These are phyloP conservation scores for Fragosphaeria purpurea DNA, from an alignment of 2,329 filamentous ascomycete genomes.

Conservation along the genomic window DNA sequence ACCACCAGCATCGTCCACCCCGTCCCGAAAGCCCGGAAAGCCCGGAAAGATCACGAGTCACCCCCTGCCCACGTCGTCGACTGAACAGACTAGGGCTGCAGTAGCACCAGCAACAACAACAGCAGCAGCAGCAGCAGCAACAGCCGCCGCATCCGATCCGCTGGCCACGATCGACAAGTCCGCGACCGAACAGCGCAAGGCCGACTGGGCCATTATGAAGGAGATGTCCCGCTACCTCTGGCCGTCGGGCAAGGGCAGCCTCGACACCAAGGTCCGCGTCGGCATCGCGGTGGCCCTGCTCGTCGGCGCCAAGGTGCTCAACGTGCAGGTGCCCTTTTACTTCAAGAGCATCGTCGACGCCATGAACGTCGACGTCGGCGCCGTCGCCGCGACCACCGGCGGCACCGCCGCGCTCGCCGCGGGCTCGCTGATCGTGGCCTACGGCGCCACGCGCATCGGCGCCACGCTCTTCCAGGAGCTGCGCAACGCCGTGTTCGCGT, in stretches of 20 bases:
- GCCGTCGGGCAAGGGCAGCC: slow-evolving; percentile 84
- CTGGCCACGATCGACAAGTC: slow-evolving; percentile 57
- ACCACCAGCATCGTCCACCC: neutral
- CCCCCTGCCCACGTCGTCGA: neutral
- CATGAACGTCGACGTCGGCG: slow-evolving; percentile 92
- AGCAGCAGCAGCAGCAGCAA: too few relatives aligned
- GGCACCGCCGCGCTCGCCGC: slow-evolving; percentile 83
- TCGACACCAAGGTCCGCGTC: slow-evolving; percentile 76
- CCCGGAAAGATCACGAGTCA: neutral
- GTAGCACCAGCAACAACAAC: too few relatives aligned
- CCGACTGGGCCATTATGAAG: slow-evolving; percentile 97
- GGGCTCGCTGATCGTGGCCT: slow-evolving; percentile 86
- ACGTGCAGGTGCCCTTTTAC: slow-evolving; percentile 97
- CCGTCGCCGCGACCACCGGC: slow-evolving; percentile 42
- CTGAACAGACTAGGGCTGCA: too few relatives aligned
- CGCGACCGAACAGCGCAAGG: slow-evolving; percentile 82
- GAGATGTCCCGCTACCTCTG: slow-evolving; percentile 95
- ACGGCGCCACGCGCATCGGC: slow-evolving; percentile 79
- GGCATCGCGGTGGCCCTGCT: slow-evolving; percentile 74
- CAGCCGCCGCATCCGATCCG: slow-evolving; percentile 30
- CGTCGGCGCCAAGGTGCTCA: slow-evolving; percentile 85
- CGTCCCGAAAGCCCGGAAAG: neutral
- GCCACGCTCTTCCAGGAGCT: slow-evolving; percentile 87
- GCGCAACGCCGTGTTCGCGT: slow-evolving; percentile 92
- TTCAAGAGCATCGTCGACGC: slow-evolving; percentile 97